Evolutionary conservation across 192 early-diverging fungal genomes (phyloP), one percentile per base, ranked within the genome.

Genomic region (Podila epigama): DNA sequence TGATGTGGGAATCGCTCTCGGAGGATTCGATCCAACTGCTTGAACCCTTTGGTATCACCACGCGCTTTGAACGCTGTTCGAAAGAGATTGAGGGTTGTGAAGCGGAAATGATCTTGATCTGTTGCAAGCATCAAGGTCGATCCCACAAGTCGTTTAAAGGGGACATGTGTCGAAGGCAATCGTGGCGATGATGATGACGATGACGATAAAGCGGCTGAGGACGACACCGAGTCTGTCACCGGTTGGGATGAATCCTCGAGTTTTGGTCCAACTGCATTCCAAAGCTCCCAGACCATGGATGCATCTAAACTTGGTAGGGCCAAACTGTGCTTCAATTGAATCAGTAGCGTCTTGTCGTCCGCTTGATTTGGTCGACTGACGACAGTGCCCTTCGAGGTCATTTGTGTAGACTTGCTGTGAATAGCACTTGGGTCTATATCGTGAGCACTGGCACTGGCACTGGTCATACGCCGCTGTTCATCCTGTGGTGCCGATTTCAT

Each of bases 271-370:
- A 77, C 27, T 10, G 73, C 60, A 5, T 36, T 35, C 73, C 73
- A 77, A 12, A 77, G 66, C 40, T 68, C 61, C 44, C 44, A 48
- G 4, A 77, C 66, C 2, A 56, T 77, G n/a, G 60, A 3, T 2
- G 62, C 12, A 51, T 68, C 61, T 1, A 77, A 42, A 33, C 16
- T 59, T 0, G 66, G 54, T 8, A 77, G 56, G 27, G 42, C 18
- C 48, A 77, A 33, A 9, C 65, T 68, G 33, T 77, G 50, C 57
- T 64, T 68, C 37, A 77, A 66, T 32, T 77, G 73, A 37, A 64
- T 64, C 28, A 77, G 34, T n/a, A 77, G 29, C 3, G 73, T 68
- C 55, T 35, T 36, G 39, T 77, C 73, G 25, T 68, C 60, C 29
- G 60, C 16, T 15, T 42, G 55, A 31, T 59, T 60, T 0, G 73